A percentile compares a stretch with the other conserved stretches of the same genome.
These are phyloP conservation scores for Calonectria crousiana DNA, from an alignment of 2,329 filamentous ascomycete species.

Conservation along the genomic window DNA sequence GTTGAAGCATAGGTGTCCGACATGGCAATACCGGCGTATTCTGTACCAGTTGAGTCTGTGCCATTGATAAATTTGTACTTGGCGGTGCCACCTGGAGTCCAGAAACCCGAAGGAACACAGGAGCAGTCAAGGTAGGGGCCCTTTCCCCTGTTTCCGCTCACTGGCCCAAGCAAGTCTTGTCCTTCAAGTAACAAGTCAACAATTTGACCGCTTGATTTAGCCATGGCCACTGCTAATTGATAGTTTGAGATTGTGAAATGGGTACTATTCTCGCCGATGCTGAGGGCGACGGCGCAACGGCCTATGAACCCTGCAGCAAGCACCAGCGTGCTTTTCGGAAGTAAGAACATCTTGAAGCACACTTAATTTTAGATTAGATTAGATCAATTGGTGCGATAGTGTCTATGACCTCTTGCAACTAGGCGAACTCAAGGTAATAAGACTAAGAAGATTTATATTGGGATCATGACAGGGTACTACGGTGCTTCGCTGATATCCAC, in stretches of 20 bases:
- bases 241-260: constrained; percentile 53
- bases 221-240: constrained; percentile 51
- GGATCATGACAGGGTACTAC: neutral
- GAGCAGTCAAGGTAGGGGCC: constrained; percentile 74
- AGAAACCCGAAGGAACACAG: constrained; percentile 69
- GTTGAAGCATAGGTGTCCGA: constrained; percentile 69
- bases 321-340: neutral
- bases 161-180: constrained; percentile 63
- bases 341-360: neutral
- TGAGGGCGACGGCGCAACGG: neutral
- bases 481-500: neutral
- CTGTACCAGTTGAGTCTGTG: constrained; percentile 58
- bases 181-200: constrained; percentile 51
- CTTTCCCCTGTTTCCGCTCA: constrained; percentile 55
- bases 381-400: neutral
- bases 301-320: neutral
- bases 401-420: too few relatives aligned
- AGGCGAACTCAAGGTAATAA: neutral
- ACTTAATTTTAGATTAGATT: too few relatives aligned
- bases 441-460: neutral
- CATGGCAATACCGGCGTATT: constrained; percentile 71
- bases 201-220: constrained; percentile 52
- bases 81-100: constrained; percentile 66
- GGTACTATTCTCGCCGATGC: constrained; percentile 20
- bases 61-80: constrained; percentile 59